Evolutionary conservation across 2,329 filamentous ascomycete species (phyloP).

Genomic region (Colletotrichum kahawae): DNA sequence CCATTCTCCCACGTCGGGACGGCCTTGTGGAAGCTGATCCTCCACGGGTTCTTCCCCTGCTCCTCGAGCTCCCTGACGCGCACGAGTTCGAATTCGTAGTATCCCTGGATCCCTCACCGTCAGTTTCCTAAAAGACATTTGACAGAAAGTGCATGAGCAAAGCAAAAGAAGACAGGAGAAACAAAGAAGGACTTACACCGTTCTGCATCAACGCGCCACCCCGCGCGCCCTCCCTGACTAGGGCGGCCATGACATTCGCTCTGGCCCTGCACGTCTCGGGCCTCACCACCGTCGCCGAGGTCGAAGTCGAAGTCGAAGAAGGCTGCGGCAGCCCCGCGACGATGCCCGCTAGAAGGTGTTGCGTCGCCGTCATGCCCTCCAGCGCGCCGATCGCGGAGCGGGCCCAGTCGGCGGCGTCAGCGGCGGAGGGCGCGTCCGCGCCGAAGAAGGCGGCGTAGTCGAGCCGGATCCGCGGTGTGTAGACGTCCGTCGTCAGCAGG

Average conservation of each 20-base stretch:
- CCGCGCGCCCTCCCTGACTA: constrained; percentile 24
- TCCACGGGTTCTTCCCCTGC: constrained; percentile 33
- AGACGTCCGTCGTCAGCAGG: constrained; percentile 30
- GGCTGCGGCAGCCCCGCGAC: constrained; percentile 30
- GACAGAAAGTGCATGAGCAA: not conserved
- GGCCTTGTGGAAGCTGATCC: constrained; percentile 29
- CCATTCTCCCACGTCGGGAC: constrained; percentile 29
- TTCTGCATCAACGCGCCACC: constrained; percentile 32
- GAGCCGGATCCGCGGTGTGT: constrained; percentile 28
- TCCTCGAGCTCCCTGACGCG: constrained; percentile 29
- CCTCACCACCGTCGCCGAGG: not conserved
- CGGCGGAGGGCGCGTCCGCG: constrained; percentile 25
- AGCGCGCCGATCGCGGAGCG: not conserved
- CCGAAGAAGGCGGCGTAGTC: constrained; percentile 36
- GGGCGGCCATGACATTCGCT: constrained; percentile 26
- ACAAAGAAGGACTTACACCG: constrained; percentile 23
- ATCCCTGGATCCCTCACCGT: constrained; percentile 19
- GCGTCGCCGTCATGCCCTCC: not conserved
- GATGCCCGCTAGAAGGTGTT: constrained; percentile 19
- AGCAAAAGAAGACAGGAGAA: not conserved
- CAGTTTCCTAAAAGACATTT: not conserved
- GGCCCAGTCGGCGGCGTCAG: not conserved
- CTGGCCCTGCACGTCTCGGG: constrained; percentile 27
- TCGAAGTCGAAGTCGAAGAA: not conserved
- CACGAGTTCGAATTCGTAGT: constrained; percentile 29